Base-by-base conservation (phyloP, 2,329 filamentous ascomycete species). In the Pyrenophora graminea region DNA sequence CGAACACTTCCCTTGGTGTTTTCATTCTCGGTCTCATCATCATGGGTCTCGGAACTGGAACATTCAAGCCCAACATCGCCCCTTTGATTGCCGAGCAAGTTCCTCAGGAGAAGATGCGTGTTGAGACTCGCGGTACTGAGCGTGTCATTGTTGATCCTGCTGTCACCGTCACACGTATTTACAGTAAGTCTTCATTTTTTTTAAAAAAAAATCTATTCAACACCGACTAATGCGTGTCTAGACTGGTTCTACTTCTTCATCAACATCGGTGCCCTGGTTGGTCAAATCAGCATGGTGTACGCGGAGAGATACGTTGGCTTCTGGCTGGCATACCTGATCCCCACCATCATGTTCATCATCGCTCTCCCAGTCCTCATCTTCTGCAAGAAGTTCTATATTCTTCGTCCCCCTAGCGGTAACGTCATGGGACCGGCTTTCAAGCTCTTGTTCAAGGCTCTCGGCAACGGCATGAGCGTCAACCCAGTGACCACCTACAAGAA, bases 251-350 rank as follows among this genome's bases (percentile, higher is more conserved):
- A 72, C 47, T 55, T 69, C 21, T 72, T 70, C 53, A 73, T 74
- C 61, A 74, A 73, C 59, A 62, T 74, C 36, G 72, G 72, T 42
- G 68, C 69, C 9, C 46, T 74, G 32, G 56, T 68, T 12, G 69
- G 69, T 42, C 71, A 74, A 58, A 55, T 75, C 25, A 54, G 54
- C 39, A 75, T 74, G 72, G 70, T 68, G 5, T 74, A 73, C 48
- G 70, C 71, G 9, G 72, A 75, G 47, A 63, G 70, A 37, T 74
- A 74, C 45, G 82, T 90, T 37, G 88, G 88, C 12, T 91, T 89
- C 78, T 91, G 84, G 82, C 78, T 89, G 12, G 81, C 88, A 0
- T 91, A 80, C 74, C 74, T 88, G 15, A 79, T 90, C 12, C 87
- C 88, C 5, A 90, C 87, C 1, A 61, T 78, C 39, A 75, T 89